phyloP scores from a whole-genome alignment of 371 early-diverging fungal species.

The Sporodiniella umbellata region DNA sequence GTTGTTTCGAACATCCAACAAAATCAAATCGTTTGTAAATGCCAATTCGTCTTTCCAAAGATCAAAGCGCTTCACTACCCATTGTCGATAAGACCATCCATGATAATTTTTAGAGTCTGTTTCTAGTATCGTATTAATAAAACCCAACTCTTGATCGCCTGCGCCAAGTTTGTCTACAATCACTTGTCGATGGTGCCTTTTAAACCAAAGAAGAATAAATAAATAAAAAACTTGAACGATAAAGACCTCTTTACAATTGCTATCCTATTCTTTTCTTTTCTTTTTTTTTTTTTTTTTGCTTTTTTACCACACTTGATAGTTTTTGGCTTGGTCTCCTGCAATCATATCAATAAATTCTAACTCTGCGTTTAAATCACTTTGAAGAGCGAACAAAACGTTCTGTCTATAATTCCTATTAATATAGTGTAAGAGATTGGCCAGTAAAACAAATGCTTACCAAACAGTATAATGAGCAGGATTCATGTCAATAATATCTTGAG shows the following conservation, averaged over 20 bases:
- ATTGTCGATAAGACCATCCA: slow-evolving; percentile 94
- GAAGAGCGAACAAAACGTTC: slow-evolving; percentile 64
- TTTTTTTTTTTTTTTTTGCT: too few relatives aligned
- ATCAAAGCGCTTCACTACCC: slow-evolving; percentile 77
- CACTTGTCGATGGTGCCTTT: slow-evolving; percentile 88
- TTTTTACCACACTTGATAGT: slow-evolving; percentile 89
- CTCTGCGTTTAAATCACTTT: slow-evolving; percentile 65
- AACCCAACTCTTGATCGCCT: slow-evolving; percentile 58
- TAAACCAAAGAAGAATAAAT: too few relatives aligned
- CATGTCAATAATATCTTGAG: slow-evolving; percentile 71
- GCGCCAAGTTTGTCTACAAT: slow-evolving; percentile 66
- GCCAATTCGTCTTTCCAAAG: slow-evolving; percentile 77
- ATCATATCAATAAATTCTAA: slow-evolving; percentile 72
- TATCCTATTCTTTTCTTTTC: background rate
- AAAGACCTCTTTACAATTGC: background rate
- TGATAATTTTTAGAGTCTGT: slow-evolving; percentile 97
- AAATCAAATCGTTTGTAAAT: slow-evolving; percentile 67
- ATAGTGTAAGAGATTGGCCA: background rate
- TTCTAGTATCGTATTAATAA: slow-evolving; percentile 66
- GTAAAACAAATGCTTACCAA: too few relatives aligned
- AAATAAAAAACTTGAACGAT: background rate
- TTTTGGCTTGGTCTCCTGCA: slow-evolving; percentile 79
- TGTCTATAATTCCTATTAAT: slow-evolving; percentile 82
- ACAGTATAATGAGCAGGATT: slow-evolving; percentile 95
- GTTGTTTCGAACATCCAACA: slow-evolving; percentile 91